These are phyloP conservation scores for Glycine soja DNA, from an alignment of 306 rosid species.

Conservation along the genomic window DNA sequence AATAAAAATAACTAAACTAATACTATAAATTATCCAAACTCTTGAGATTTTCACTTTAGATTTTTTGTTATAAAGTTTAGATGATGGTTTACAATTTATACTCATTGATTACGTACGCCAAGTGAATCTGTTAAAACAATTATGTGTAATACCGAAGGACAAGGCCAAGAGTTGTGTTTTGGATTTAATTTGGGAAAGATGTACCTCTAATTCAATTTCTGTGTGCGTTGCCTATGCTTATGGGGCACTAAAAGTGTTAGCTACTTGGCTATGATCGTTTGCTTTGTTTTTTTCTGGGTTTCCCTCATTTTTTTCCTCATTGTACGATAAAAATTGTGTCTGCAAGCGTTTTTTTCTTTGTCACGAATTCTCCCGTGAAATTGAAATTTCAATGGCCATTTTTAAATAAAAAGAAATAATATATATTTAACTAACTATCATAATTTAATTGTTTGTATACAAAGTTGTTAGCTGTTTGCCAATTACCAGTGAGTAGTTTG, in stretches of 20 bases:
- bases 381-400: not conserved
- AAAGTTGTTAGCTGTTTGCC: too few species aligned
- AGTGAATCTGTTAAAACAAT: not conserved
- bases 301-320: not conserved
- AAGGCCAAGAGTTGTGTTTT: slow-evolving; percentile 7
- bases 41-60: not conserved
- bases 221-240: slow-evolving; percentile 1
- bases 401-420: not conserved
- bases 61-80: not conserved
- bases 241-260: not conserved
- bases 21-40: not conserved
- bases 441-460: not conserved
- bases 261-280: not conserved
- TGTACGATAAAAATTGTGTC: not conserved
- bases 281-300: not conserved
- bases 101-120: slow-evolving; percentile 2
- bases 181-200: not conserved
- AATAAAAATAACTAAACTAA: not conserved
- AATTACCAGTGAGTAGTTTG: not conserved
- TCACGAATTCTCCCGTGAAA: not conserved
- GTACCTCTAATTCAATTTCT: slow-evolving; percentile 9
- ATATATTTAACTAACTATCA: not conserved
- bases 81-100: slow-evolving; percentile 15
- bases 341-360: not conserved
- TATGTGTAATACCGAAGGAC: not conserved